Evolutionary conservation across 2,329 filamentous ascomycete species (phyloP).

Genomic region (Claviceps purpurea): DNA sequence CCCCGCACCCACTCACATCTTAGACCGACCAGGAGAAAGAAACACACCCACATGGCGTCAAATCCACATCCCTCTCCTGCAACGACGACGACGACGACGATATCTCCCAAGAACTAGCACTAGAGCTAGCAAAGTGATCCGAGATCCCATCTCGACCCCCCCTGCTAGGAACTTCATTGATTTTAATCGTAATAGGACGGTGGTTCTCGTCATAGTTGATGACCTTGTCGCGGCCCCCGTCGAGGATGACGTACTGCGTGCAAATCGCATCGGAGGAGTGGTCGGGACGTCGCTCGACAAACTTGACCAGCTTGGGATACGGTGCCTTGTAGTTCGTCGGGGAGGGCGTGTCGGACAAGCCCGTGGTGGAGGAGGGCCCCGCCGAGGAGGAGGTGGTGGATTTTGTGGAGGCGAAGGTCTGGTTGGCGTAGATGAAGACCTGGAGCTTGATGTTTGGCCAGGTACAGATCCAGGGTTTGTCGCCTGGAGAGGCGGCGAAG

Average conservation of each 20-base stretch:
- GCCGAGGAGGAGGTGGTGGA: slow-evolving; percentile 1
- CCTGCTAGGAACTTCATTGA: slow-evolving; percentile 23
- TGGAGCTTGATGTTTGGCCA: slow-evolving; percentile 44
- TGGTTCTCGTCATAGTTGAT: slow-evolving; percentile 22
- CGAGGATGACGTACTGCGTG: slow-evolving; percentile 32
- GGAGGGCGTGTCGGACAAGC: neutral
- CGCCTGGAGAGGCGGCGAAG: slow-evolving; percentile 26
- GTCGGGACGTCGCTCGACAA: slow-evolving; percentile 37
- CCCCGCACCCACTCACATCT: too few relatives aligned
- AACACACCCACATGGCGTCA: slow-evolving; percentile 5
- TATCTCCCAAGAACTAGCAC: neutral
- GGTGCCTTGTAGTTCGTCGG: slow-evolving; percentile 14
- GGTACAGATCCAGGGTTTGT: slow-evolving; percentile 44
- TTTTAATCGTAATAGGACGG: slow-evolving; percentile 27
- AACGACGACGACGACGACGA: neutral
- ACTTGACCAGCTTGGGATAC: slow-evolving; percentile 41
- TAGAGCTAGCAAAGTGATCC: slow-evolving; percentile 3
- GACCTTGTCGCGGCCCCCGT: slow-evolving; percentile 22
- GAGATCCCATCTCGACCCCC: neutral
- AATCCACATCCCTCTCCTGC: slow-evolving; percentile 2
- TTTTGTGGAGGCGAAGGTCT: slow-evolving; percentile 29
- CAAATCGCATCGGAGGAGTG: slow-evolving; percentile 26
- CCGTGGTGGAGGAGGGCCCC: neutral
- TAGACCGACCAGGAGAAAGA: slow-evolving; percentile 5
- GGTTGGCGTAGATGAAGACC: slow-evolving; percentile 41